phyloP scores from a whole-genome alignment of 2,329 filamentous ascomycete species.

The Venturia asperata region DNA sequence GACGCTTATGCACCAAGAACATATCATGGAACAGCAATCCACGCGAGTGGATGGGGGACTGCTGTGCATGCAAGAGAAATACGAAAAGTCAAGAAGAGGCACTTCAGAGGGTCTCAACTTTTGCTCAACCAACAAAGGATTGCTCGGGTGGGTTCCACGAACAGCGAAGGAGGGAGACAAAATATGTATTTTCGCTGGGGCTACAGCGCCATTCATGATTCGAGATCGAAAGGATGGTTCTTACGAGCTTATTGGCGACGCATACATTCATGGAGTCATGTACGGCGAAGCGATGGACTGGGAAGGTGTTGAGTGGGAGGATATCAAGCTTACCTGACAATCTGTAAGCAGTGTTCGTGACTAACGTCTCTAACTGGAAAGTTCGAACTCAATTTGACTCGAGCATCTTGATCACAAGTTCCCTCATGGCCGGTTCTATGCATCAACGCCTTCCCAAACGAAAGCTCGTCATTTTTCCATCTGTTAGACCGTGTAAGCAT shows the following conservation, averaged over 20 bases:
- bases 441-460: too few relatives aligned
- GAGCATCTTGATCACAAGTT: too few relatives aligned
- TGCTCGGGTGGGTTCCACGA: background rate
- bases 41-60: background rate
- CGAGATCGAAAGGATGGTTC: background rate
- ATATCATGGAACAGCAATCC: background rate
- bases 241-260: constrained; percentile 6
- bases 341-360: background rate
- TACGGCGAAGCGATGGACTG: constrained; percentile 5
- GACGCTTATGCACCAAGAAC: background rate
- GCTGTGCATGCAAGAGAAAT: background rate
- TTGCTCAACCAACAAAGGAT: background rate
- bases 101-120: background rate
- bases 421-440: too few relatives aligned
- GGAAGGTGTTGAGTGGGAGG: background rate
- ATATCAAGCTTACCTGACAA: background rate
- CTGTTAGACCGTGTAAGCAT: too few relatives aligned
- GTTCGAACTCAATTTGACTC: too few relatives aligned
- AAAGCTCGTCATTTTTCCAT: too few relatives aligned
- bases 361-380: too few relatives aligned
- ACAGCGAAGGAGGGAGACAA: background rate
- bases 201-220: background rate
- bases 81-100: background rate
- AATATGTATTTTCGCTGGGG: constrained; percentile 5
- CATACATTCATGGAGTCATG: constrained; percentile 15